Conservation (phyloP, 2,329 filamentous ascomycete species). For the Botrytis cinerea region DNA sequence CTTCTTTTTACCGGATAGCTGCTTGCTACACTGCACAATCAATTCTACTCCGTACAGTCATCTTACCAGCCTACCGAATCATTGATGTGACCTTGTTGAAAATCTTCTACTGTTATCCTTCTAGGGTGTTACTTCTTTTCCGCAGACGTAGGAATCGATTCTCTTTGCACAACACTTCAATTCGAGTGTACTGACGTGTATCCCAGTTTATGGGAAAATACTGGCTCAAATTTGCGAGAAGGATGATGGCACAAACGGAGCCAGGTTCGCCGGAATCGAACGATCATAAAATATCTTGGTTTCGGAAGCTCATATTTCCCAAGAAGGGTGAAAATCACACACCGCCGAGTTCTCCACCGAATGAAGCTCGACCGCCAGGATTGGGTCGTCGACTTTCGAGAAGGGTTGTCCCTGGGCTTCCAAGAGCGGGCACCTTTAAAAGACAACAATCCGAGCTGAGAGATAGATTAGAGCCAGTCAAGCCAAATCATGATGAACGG, state of each 20-base stretch:
- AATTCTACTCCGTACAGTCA: slow-evolving; percentile 27
- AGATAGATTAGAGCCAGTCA: slow-evolving; percentile 67
- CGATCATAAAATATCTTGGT: slow-evolving; percentile 39
- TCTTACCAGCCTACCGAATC: slow-evolving; percentile 27
- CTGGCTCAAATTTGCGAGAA: slow-evolving; percentile 3
- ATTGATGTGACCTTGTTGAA: slow-evolving; percentile 23
- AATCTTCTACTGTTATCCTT: background rate
- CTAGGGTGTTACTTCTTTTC: background rate
- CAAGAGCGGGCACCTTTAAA: slow-evolving; percentile 76
- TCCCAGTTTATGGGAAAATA: slow-evolving; percentile 18
- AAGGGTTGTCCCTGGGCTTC: slow-evolving; percentile 75
- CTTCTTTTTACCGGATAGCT: slow-evolving; percentile 34
- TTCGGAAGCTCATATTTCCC: slow-evolving; percentile 40
- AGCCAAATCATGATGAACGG: slow-evolving; percentile 65
- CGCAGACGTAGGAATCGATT: slow-evolving; percentile 22
- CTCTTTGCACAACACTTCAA: slow-evolving; percentile 6
- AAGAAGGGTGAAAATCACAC: slow-evolving; percentile 34
- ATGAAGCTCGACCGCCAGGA: slow-evolving; percentile 32
- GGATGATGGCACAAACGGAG: slow-evolving; percentile 30
- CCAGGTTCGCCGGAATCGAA: slow-evolving; percentile 36
- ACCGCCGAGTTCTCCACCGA: slow-evolving; percentile 28
- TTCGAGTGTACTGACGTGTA: slow-evolving; percentile 15
- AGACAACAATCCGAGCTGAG: slow-evolving; percentile 80
- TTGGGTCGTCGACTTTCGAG: slow-evolving; percentile 43
- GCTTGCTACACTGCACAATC: slow-evolving; percentile 34